Base-by-base conservation (phyloP, 306 rosid genomes). In the Gastrolobium bilobum region DNA sequence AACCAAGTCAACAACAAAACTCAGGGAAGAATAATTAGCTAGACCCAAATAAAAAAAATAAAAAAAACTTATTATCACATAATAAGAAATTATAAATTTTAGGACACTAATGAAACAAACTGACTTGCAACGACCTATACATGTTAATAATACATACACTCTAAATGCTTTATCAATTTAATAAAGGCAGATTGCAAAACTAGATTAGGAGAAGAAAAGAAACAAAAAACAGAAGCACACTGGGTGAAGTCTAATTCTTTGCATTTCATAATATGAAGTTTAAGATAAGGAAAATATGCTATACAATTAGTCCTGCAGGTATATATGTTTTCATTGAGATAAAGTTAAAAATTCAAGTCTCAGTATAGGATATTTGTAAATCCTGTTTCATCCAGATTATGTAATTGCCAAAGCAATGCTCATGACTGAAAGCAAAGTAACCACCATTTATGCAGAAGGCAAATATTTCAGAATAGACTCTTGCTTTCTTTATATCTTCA, bases 1-100 rank as follows among this genome's bases (percentile, higher is more conserved):
- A 72, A 81, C 39, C 52, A 38, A 30, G 70, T 91, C 77, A 86
- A 84, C 68, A 75, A 26, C 64, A 71, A 79, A 81, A 66, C 35
- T 13, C 52, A 62, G 62, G 15, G 7, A 65, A 57, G 30, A 73
- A 76, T 37, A 59, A 48, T 57, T 50, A 61, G 71, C 8, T 37
- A 26, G 7, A 66, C 13, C 26, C 26, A 20, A 20, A n/a, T n/a
- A 20, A 20, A 20, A 20, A 20, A 20, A 0, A 20, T 10, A 38
- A 48, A 31, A 65, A 6, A 7, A 64, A 33, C 51, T 67, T 42
- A 46, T 43, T 14, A 59, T 51, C 61, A n/a, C 51, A 51, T 8
- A 37, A 48, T 74, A 77, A 81, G 50, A 20, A 79, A 38, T 8
- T 50, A 51, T 35, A 71, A 51, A 73, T 58, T 63, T 29, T 62